Conservation (phyloP, 129 eudicot genomes). For the Flaveria brownii region DNA sequence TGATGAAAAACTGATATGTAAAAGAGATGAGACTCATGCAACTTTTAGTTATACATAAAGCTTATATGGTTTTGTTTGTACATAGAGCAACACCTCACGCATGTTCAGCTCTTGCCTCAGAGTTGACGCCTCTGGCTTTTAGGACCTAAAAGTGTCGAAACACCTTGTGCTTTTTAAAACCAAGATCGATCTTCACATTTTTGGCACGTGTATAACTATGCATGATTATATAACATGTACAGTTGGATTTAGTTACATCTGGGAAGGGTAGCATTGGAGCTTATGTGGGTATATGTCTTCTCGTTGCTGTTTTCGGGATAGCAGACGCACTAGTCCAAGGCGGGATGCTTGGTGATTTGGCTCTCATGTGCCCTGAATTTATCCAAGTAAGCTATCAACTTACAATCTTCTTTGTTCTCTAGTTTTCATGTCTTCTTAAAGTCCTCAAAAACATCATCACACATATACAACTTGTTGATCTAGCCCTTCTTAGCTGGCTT, state of each 20-base stretch:
- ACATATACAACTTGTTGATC: not conserved
- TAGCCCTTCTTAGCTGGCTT: constrained; percentile 74
- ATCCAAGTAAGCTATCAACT: constrained; percentile 43
- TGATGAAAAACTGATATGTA: not conserved
- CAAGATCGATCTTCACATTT: not conserved
- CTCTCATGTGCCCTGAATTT: constrained; percentile 80
- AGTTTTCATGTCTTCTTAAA: not conserved
- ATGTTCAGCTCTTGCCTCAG: no score
- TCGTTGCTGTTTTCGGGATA: constrained; percentile 65
- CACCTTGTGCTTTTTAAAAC: not conserved
- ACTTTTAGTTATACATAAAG: not conserved
- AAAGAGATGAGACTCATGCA: not conserved
- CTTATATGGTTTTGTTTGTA: not conserved
- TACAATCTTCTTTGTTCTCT: not conserved
- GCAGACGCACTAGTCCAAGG: constrained; percentile 85
- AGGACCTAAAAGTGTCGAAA: not conserved
- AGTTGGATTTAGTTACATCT: constrained; percentile 61
- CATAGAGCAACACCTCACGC: not conserved
- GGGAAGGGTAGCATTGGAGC: constrained; percentile 63
- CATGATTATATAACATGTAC: not conserved
- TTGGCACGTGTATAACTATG: not conserved
- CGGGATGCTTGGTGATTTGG: constrained; percentile 75
- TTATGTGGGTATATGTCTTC: constrained; percentile 50
- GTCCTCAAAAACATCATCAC: constrained; percentile 2
- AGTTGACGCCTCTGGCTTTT: not conserved